A percentile compares a stretch with the other conserved stretches of the same genome.
These are phyloP conservation scores for Camellia oleifera DNA, from an alignment of 179 eudicot species.

Conservation along the genomic window DNA sequence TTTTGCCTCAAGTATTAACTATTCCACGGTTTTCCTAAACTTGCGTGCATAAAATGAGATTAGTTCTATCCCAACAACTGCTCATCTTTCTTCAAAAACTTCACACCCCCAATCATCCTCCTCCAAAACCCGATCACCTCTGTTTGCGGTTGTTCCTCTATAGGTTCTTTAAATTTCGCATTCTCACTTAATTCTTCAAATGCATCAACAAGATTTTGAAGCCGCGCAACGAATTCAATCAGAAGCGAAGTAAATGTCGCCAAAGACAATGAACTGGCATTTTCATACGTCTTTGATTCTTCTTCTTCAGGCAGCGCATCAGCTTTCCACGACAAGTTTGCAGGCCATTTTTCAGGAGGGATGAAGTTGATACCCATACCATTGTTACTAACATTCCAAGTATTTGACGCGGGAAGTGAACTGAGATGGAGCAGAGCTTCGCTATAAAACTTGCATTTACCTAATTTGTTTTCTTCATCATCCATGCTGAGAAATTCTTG, in stretches of 20 bases:
- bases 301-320: constrained; percentile 35
- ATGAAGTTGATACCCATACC: constrained; percentile 2
- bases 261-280: constrained; percentile 79
- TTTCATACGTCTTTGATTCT: constrained; percentile 69
- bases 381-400: constrained; percentile 17
- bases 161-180: constrained; percentile 70
- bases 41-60: not conserved
- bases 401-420: constrained; percentile 21
- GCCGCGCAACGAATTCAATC: constrained; percentile 91
- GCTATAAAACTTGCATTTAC: constrained; percentile 44
- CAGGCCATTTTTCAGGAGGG: constrained; percentile 29
- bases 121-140: constrained; percentile 24
- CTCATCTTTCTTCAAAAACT: constrained; percentile 19
- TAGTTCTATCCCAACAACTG: constrained; percentile 18
- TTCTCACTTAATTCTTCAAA: constrained; percentile 69
- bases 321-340: constrained; percentile 19
- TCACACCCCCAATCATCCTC: constrained; percentile 22
- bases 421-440: constrained; percentile 29
- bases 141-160: constrained; percentile 21
- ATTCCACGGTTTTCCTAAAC: not conserved
- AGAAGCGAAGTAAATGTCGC: constrained; percentile 77
- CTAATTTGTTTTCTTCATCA: constrained; percentile 27
- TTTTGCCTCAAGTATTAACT: not conserved
- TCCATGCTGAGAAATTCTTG: constrained; percentile 30
- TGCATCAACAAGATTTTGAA: constrained; percentile 73